Percentiles rank a stretch among this genome's conserved stretches.
phyloP scores from a whole-genome alignment of 495 filamentous ascomycete species.

The Neurospora sp. region DNA sequence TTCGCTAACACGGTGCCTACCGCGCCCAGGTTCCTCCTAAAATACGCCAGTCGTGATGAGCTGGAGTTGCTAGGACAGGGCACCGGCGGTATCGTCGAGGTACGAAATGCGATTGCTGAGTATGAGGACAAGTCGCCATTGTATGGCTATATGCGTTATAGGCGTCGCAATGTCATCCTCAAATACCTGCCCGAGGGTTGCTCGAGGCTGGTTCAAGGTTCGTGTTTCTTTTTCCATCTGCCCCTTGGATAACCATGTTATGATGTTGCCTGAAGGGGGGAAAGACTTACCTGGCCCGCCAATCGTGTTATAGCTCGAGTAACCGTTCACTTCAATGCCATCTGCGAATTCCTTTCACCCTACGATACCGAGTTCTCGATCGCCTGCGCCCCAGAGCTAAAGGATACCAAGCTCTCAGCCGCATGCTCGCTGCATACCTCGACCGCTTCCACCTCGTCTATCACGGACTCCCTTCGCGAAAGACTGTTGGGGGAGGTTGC shows the following conservation, averaged over 20 bases:
- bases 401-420: constrained; percentile 75
- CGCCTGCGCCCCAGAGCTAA: constrained; percentile 63
- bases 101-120: constrained; percentile 62
- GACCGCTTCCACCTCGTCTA: constrained; percentile 77
- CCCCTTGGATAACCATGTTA: not conserved
- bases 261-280: not conserved
- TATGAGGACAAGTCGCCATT: constrained; percentile 80
- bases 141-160: constrained; percentile 85
- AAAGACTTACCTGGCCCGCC: constrained; percentile 3
- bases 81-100: constrained; percentile 74
- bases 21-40: constrained; percentile 74
- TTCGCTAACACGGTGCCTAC: constrained; percentile 9
- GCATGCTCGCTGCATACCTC: constrained; percentile 86
- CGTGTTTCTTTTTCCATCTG: constrained; percentile 14
- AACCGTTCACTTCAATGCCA: constrained; percentile 83
- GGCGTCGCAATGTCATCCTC: constrained; percentile 80
- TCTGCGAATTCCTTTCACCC: constrained; percentile 78
- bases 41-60: constrained; percentile 83
- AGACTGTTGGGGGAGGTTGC: constrained; percentile 79
- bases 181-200: constrained; percentile 87
- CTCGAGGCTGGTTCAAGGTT: constrained; percentile 86
- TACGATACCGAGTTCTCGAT: constrained; percentile 77
- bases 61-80: constrained; percentile 70
- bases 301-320: constrained; percentile 57
- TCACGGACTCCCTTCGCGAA: constrained; percentile 66